Evolutionary conservation across 2,329 filamentous ascomycete genomes (phyloP).

Genomic region (Cadophora gregata): DNA sequence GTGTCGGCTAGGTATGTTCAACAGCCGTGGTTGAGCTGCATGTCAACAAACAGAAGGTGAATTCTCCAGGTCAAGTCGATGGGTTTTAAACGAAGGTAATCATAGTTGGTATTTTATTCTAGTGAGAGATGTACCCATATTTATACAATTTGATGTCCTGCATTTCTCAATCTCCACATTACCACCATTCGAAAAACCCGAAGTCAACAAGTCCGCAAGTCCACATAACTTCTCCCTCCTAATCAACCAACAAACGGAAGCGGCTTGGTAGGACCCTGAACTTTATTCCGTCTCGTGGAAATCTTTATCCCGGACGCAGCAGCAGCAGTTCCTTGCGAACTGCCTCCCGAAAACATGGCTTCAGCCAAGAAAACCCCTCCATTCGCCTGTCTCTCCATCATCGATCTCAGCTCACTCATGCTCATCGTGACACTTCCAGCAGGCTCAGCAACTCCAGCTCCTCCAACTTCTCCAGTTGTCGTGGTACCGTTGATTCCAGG

Average conservation of each 20-base stretch:
- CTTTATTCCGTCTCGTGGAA: constrained; percentile 9
- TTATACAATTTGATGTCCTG: neutral
- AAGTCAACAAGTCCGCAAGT: neutral
- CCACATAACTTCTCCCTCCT: neutral
- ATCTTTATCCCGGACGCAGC: neutral
- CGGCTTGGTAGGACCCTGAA: constrained; percentile 2
- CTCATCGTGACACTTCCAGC: neutral
- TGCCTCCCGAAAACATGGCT: neutral
- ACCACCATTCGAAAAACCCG: neutral
- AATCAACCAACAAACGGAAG: constrained; percentile 5
- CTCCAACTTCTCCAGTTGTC: neutral
- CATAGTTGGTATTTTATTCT: neutral
- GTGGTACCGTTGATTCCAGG: neutral
- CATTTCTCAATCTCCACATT: neutral
- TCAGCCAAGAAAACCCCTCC: constrained; percentile 14
- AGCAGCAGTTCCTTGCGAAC: neutral
- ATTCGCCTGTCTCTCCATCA: constrained; percentile 15
- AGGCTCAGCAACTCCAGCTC: neutral
- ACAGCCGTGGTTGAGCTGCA: neutral
- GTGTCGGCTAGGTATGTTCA: neutral
- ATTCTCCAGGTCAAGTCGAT: neutral
- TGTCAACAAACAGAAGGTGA: neutral
- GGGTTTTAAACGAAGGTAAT: neutral
- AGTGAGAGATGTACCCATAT: too few species aligned
- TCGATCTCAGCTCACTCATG: constrained; percentile 17